Evolutionary conservation across 2,329 filamentous ascomycete genomes (phyloP).

Genomic region (Drechmeria coniospora): DNA sequence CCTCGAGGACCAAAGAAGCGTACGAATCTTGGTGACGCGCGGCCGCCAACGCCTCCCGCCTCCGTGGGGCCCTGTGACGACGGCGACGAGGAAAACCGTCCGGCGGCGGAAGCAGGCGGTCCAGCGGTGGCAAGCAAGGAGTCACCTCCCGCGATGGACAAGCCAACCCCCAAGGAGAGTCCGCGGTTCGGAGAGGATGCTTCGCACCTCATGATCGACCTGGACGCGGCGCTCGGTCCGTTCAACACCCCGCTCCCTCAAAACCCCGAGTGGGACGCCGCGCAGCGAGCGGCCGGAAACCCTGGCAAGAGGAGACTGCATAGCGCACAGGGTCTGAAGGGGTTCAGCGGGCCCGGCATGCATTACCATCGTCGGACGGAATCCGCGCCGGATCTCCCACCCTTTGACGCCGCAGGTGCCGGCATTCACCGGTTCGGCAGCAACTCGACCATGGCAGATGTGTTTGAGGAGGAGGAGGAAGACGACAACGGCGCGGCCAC

Average conservation of each 20-base stretch:
- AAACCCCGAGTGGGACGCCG: constrained; percentile 52
- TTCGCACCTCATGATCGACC: constrained; percentile 71
- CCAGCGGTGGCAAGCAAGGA: constrained; percentile 27
- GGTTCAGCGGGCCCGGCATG: constrained; percentile 52
- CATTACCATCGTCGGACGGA: constrained; percentile 67
- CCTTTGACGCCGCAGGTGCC: constrained; percentile 50
- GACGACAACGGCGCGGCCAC: constrained; percentile 29
- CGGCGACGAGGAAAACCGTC: constrained; percentile 13
- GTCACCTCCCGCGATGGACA: constrained; percentile 16
- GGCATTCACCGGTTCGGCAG: constrained; percentile 47
- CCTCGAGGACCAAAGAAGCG: constrained; percentile 33
- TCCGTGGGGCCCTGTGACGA: constrained; percentile 14
- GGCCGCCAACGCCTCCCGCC: constrained; percentile 32
- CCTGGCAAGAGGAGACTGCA: constrained; percentile 52
- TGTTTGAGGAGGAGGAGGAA: constrained; percentile 75
- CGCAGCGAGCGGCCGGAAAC: constrained; percentile 40
- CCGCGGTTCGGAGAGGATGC: constrained; percentile 33
- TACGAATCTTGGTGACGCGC: constrained; percentile 20
- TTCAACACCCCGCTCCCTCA: constrained; percentile 65
- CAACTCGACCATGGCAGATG: constrained; percentile 66
- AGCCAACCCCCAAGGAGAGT: constrained; percentile 7
- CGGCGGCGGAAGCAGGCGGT: constrained; percentile 12
- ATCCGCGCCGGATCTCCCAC: constrained; percentile 64
- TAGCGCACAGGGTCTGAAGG: constrained; percentile 57
- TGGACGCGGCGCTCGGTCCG: constrained; percentile 84